These are phyloP conservation scores for Tulasnella sp. DNA, from an alignment of 768 basidiomycete species.

Conservation along the genomic window DNA sequence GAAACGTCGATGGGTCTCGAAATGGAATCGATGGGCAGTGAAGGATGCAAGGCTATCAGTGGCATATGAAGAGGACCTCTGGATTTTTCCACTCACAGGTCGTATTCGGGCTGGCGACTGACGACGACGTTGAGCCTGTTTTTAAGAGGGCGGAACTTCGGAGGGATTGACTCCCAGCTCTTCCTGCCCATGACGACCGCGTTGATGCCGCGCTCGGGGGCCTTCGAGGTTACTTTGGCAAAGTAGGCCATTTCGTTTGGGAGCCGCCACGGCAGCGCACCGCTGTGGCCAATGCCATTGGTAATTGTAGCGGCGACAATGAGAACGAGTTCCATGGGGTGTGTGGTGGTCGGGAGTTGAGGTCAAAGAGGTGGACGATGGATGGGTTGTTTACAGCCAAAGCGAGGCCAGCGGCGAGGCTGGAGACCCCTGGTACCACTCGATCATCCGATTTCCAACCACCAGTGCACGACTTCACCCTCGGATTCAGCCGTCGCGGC, in stretches of 20 bases:
- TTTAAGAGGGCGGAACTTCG: slow-evolving; percentile 73
- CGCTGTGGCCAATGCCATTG: slow-evolving; percentile 82
- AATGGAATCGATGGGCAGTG: slow-evolving; percentile 13
- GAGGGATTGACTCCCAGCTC: slow-evolving; percentile 96
- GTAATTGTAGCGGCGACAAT: slow-evolving; percentile 86
- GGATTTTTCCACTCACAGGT: slow-evolving; percentile 51
- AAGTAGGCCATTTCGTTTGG: slow-evolving; percentile 91
- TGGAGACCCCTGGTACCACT: not conserved
- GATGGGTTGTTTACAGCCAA: slow-evolving; percentile 14
- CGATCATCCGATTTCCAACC: not conserved
- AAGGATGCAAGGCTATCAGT: not conserved
- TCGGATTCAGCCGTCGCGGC: not conserved
- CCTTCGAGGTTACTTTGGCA: slow-evolving; percentile 65
- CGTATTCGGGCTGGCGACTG: slow-evolving; percentile 55
- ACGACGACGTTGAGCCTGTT: slow-evolving; percentile 76
- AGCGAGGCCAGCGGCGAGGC: not conserved
- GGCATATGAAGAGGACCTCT: not conserved
- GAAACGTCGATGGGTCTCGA: slow-evolving; percentile 14
- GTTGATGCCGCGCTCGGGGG: slow-evolving; percentile 58
- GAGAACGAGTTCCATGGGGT: slow-evolving; percentile 55
- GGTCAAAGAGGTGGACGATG: slow-evolving; percentile 11
- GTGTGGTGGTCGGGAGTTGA: not conserved
- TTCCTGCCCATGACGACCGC: slow-evolving; percentile 92
- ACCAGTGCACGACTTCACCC: not conserved
- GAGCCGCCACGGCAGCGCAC: slow-evolving; percentile 79